Conservation (phyloP, 2,329 filamentous ascomycete genomes). For the Catunica adiposa region DNA sequence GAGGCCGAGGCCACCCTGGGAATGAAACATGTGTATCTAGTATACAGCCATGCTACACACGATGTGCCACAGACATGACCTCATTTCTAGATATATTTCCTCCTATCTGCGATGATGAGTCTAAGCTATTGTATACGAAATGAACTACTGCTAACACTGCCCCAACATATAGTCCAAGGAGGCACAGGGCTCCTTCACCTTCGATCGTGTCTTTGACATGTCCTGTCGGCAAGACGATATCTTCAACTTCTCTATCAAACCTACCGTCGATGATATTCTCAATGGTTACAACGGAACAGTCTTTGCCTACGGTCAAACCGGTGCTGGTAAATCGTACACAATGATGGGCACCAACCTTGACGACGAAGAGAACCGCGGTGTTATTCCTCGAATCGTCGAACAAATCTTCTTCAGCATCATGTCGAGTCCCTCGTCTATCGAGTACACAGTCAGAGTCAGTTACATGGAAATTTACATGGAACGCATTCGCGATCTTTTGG, state of each 20-base stretch:
- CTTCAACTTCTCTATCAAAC: slow-evolving; percentile 93
- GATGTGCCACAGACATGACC: no score
- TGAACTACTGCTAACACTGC: not conserved
- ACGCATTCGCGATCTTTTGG: slow-evolving; percentile 80
- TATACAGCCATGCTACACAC: no score
- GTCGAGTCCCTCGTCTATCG: slow-evolving; percentile 78
- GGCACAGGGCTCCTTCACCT: slow-evolving; percentile 74
- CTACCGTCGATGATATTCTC: slow-evolving; percentile 92
- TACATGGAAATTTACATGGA: slow-evolving; percentile 99
- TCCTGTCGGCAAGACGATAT: slow-evolving; percentile 77
- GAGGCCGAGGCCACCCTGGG: no score
- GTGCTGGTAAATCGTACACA: slow-evolving; percentile 95
- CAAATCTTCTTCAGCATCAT: slow-evolving; percentile 95
- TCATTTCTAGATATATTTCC: no score
- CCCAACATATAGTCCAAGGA: slow-evolving; percentile 52
- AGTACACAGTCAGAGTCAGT: slow-evolving; percentile 95
- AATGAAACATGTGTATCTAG: no score
- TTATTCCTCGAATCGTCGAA: slow-evolving; percentile 92
- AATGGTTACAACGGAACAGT: slow-evolving; percentile 99
- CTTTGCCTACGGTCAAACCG: slow-evolving; percentile 96
- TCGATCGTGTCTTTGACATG: slow-evolving; percentile 96
- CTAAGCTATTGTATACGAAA: no score
- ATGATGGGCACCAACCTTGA: slow-evolving; percentile 77
- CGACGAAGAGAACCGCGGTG: slow-evolving; percentile 72
- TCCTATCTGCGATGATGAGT: no score